These are phyloP conservation scores for Boletus sp. DNA, from an alignment of 768 basidiomycete species.

Conservation along the genomic window DNA sequence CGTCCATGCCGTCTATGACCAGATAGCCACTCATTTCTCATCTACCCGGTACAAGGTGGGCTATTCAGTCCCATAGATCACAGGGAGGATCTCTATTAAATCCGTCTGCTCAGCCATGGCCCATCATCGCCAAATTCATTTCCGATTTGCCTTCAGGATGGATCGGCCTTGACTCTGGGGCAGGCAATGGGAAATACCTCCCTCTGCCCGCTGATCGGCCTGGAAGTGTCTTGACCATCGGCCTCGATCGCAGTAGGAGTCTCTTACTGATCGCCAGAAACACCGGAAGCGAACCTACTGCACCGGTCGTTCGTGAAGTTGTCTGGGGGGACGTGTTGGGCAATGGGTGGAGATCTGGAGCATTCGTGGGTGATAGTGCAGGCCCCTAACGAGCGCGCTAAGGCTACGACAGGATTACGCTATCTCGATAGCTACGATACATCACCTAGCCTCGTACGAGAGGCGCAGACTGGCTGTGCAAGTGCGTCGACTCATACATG, in stretches of 20 bases:
- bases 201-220: constrained; percentile 66
- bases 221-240: constrained; percentile 67
- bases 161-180: constrained; percentile 91
- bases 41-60: constrained; percentile 84
- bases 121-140: constrained; percentile 77
- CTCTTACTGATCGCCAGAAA: constrained; percentile 71
- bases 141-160: constrained; percentile 68
- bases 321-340: constrained; percentile 78
- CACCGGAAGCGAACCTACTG: constrained; percentile 45
- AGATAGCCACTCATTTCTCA: constrained; percentile 85
- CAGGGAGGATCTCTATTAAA: background rate
- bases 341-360: constrained; percentile 68
- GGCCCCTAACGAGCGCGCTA: background rate
- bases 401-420: constrained; percentile 75
- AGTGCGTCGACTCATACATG: constrained; percentile 39
- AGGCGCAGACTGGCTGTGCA: constrained; percentile 73
- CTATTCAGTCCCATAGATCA: background rate
- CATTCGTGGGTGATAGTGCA: constrained; percentile 60
- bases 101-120: constrained; percentile 69
- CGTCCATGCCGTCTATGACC: constrained; percentile 82
- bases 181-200: constrained; percentile 97
- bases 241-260: constrained; percentile 79
- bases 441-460: constrained; percentile 83
- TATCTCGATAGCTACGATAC: constrained; percentile 96
- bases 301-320: constrained; percentile 56